Evolutionary conservation across 306 rosid genomes (phyloP), one percentile per base, ranked within the genome.

Genomic region (Alnus rubra): DNA sequence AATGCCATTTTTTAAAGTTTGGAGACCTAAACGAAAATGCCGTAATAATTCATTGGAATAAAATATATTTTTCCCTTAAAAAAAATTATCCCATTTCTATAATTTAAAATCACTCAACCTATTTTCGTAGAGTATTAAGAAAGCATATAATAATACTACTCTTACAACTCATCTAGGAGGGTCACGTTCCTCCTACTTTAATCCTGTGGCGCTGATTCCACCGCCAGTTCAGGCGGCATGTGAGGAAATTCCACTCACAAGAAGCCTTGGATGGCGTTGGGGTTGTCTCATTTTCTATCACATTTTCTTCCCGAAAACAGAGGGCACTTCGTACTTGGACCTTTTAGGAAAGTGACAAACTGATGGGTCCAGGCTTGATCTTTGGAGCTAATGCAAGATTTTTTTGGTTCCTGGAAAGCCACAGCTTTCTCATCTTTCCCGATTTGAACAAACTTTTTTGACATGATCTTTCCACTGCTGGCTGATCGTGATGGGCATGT

Each of bases 171-270:
- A 62, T 62, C 7, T 10, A 28, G 68, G 68, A 23, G 44, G 30
- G 68, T 62, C 69, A 31, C 44, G 15, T 30, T 62, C 48, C 13
- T 39, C 23, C 9, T 9, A 11, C 6, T 39, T 7, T 0, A 18
- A 16, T 45, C 48, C 50, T 18, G 9, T 9, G 51, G 31, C 18
- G 30, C 51, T 68, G 72, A 42, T 68, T 68, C 33, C 51, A 42
- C 52, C 72, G 48, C 4, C 31, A 18, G 72, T 42, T 68, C 6
- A 42, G 72, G 72, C 31, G 72, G 72, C 72, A 9, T 42, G 51
- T 18, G 72, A 42, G 49, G 72, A 4, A 68, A 10, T 42, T 67
- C 16, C 18, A 14, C 4, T 42, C 52, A 39, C 72, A 10, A n/a
- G 33, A 42, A 68, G 51, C 52, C 51, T 68, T 9, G 13, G 23